Evolutionary conservation across 1,284 basidiomycete genomes (phyloP).

Genomic region (Heterobasidion irregulare): DNA sequence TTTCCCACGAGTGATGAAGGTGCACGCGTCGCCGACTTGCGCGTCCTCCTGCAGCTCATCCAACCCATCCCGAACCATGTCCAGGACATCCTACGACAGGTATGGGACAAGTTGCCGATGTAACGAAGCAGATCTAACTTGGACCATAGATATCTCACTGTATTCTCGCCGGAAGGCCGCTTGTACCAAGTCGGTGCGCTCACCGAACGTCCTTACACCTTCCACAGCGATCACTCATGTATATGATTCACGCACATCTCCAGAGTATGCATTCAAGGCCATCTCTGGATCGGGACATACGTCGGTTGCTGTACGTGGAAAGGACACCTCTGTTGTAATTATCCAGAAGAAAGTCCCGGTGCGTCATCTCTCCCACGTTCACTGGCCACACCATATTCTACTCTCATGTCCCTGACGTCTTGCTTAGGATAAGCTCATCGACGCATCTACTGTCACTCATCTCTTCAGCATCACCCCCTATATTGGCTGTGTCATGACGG

Average conservation of each 20-base stretch:
- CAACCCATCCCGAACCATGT: conserved; percentile 43
- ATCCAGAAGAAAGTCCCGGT: conserved; percentile 99
- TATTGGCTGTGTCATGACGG: conserved; percentile 98
- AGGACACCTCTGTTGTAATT: conserved; percentile 92
- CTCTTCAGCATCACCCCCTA: conserved; percentile 94
- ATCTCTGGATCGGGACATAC: conserved; percentile 97
- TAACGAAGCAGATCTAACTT: background rate
- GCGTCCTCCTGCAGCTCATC: background rate
- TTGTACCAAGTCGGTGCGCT: conserved; percentile 94
- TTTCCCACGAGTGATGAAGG: background rate
- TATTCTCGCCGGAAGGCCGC: conserved; percentile 92
- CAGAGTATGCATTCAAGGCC: conserved; percentile 99
- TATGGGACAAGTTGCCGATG: conserved; percentile 13
- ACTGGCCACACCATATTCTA: background rate
- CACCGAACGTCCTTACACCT: background rate
- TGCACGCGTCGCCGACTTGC: conserved; percentile 1
- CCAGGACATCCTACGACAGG: conserved; percentile 79
- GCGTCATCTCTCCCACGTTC: conserved; percentile 19
- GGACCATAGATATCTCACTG: conserved; percentile 68
- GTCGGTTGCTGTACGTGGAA: conserved; percentile 86
- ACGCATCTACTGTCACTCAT: conserved; percentile 92
- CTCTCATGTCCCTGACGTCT: background rate
- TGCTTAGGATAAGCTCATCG: conserved; percentile 90
- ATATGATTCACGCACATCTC: background rate
- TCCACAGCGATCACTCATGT: background rate